Evolutionary conservation across 2,329 filamentous ascomycete genomes (phyloP).

Genomic region (Microsporum ferrugineum): DNA sequence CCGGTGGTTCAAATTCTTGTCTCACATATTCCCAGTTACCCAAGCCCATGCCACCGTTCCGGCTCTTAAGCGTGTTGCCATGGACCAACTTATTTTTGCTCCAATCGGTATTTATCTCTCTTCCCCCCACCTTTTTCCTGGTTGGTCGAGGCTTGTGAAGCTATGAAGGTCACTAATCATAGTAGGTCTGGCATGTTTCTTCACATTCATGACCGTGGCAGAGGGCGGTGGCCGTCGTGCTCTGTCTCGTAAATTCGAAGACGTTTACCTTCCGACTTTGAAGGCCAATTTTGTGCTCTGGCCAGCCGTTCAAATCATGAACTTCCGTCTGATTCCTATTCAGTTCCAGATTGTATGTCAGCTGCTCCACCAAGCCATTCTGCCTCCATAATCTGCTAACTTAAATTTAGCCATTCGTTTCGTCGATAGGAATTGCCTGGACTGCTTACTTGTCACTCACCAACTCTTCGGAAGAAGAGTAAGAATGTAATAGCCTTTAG

Average conservation of each 20-base stretch:
- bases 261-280: slow-evolving; percentile 86
- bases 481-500: slow-evolving; percentile 7
- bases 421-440: slow-evolving; percentile 86
- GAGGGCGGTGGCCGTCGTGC: slow-evolving; percentile 80
- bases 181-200: slow-evolving; percentile 68
- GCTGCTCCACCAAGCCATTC: neutral
- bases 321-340: slow-evolving; percentile 89
- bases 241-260: slow-evolving; percentile 71
- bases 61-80: slow-evolving; percentile 77
- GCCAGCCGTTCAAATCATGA: slow-evolving; percentile 91
- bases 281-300: slow-evolving; percentile 94
- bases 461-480: slow-evolving; percentile 63
- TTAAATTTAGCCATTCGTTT: slow-evolving; percentile 70
- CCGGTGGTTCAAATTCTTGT: slow-evolving; percentile 87
- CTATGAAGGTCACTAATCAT: neutral
- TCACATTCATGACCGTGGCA: slow-evolving; percentile 89
- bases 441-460: slow-evolving; percentile 83
- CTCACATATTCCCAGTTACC: slow-evolving; percentile 69
- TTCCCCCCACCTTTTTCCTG: neutral
- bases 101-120: slow-evolving; percentile 55
- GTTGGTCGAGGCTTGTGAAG: neutral
- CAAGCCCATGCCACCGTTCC: slow-evolving; percentile 63
- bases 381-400: slow-evolving; percentile 1
- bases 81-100: slow-evolving; percentile 89
- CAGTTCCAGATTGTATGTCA: slow-evolving; percentile 85